Percentiles rank a stretch among this genome's conserved stretches.
Conservation (phyloP, 495 filamentous ascomycete genomes). For the Aspergillus funiculosus region DNA sequence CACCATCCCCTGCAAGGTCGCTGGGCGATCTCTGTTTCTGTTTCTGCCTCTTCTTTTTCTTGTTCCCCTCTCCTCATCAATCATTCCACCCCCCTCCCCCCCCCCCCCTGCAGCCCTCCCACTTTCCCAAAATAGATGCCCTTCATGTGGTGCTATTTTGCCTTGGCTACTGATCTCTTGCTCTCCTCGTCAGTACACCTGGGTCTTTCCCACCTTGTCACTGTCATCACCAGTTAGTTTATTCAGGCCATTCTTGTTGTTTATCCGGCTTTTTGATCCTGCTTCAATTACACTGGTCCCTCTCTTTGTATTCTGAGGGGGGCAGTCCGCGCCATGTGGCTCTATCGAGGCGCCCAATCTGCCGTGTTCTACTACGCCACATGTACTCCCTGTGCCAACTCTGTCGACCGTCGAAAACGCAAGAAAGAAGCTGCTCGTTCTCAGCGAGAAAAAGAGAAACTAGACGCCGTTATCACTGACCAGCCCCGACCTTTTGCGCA, state of each 20-base stretch:
- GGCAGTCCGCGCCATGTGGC: slow-evolving; percentile 43
- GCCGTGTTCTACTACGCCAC: slow-evolving; percentile 81
- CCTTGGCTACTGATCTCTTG: slow-evolving; percentile 23
- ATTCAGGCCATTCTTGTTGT: background rate
- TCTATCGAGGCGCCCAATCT: slow-evolving; percentile 61
- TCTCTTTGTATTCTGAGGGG: background rate
- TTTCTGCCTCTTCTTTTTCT: too few relatives aligned
- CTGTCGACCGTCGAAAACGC: slow-evolving; percentile 56
- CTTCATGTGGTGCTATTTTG: slow-evolving; percentile 38
- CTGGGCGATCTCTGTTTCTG: slow-evolving; percentile 30
- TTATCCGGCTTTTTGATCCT: background rate
- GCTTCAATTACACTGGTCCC: background rate
- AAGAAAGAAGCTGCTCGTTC: slow-evolving; percentile 58
- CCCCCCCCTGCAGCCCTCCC: slow-evolving; percentile 2
- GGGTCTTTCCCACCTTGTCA: slow-evolving; percentile 27
- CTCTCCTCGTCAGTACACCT: slow-evolving; percentile 22
- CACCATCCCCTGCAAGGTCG: slow-evolving; percentile 27
- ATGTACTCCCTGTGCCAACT: slow-evolving; percentile 71
- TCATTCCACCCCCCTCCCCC: slow-evolving; percentile 18
- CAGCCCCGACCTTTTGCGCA: slow-evolving; percentile 71
- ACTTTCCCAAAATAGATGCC: slow-evolving; percentile 22
- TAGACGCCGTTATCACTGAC: slow-evolving; percentile 48
- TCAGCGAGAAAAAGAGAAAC: slow-evolving; percentile 52
- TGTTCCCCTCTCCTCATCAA: slow-evolving; percentile 9
- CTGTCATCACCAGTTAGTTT: slow-evolving; percentile 1